A percentile compares a stretch with the other conserved stretches of the same genome.
These are phyloP conservation scores for Porcisia deanei DNA, from an alignment of 208 protist species.

Conservation along the genomic window DNA sequence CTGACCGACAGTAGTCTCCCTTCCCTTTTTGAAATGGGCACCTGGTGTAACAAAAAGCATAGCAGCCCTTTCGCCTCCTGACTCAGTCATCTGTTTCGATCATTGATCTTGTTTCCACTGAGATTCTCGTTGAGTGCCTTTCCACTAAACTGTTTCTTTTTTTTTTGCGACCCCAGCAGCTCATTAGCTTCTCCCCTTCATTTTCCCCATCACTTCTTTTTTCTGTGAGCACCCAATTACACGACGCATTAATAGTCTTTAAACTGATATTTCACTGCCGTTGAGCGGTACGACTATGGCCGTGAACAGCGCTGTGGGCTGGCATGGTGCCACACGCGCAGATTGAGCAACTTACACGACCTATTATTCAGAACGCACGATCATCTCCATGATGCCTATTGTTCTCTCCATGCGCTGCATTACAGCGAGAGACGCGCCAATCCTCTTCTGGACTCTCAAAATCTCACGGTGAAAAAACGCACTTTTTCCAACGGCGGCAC, in stretches of 20 bases:
- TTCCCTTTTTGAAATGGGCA: not conserved
- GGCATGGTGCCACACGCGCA: not conserved
- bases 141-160: not conserved
- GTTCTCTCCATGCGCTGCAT: slow-evolving; percentile 69
- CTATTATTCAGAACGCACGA: slow-evolving; percentile 56
- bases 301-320: not conserved
- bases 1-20: not conserved
- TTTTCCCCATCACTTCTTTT: not conserved
- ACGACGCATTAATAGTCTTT: slow-evolving; percentile 14
- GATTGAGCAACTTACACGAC: too few species aligned
- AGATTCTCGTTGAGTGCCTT: not conserved
- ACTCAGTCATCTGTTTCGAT: not conserved
- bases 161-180: not conserved
- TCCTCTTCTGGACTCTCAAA: slow-evolving; percentile 61
- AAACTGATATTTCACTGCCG: not conserved
- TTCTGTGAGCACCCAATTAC: not conserved
- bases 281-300: not conserved
- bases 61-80: not conserved
- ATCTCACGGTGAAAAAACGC: slow-evolving; percentile 82
- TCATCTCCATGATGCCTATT: slow-evolving; percentile 82
- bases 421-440: slow-evolving; percentile 55
- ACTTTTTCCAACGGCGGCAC: slow-evolving; percentile 51
- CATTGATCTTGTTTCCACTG: not conserved
- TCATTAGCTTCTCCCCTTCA: not conserved
- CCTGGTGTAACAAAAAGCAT: too few species aligned